Base-by-base conservation (phyloP, 352 stramenopile genomes). In the Phytophthora melonis region DNA sequence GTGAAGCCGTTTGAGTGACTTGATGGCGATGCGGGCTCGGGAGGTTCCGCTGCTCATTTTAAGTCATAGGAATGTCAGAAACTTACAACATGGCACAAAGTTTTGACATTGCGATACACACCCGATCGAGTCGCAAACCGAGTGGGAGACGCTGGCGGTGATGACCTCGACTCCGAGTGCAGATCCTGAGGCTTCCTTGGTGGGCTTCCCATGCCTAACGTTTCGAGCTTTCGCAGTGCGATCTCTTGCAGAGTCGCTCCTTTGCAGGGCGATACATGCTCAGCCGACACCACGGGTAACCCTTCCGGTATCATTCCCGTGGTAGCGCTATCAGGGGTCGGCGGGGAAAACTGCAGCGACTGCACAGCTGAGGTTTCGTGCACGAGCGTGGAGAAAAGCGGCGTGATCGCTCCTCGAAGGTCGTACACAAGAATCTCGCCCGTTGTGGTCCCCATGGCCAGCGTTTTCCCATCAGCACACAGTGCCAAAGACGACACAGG, bases 341-440 rank as follows among this genome's bases (percentile, higher is more conserved):
- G 72, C 5, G 74, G 71, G 21, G 81, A 84, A 56, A 93, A 93
- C 18, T 93, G 82, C 7, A 93, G 73, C 18, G 83, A 90, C 45
- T 79, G 86, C 30, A 93, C 70, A 10, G 71, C 71, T 2, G 74
- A 74, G 5, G 69, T 69, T 5, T 92, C 84, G 52, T 84, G 72
- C 0, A 81, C 81, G 0, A 72, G 73, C 1, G 70, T 82, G 14
- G 75, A 79, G 41, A 86, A 88, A 2, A 93, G 60, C 14, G 87
- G 85, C 5, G 80, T 92, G 68, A 92, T 92, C 5, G 75, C 77
- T 18, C 85, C 83, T 9, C 87, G 81, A 8, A 94, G 67, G 63
- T 94, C 87, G 67, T 90, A 93, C 23, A 93, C 56, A 3, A 90
- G 58, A 23, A 94, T 82, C 21, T 90, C 79, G 18, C 87, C 87